Conservation (phyloP, 2,329 filamentous ascomycete genomes). For the Fusarium metavorans region DNA sequence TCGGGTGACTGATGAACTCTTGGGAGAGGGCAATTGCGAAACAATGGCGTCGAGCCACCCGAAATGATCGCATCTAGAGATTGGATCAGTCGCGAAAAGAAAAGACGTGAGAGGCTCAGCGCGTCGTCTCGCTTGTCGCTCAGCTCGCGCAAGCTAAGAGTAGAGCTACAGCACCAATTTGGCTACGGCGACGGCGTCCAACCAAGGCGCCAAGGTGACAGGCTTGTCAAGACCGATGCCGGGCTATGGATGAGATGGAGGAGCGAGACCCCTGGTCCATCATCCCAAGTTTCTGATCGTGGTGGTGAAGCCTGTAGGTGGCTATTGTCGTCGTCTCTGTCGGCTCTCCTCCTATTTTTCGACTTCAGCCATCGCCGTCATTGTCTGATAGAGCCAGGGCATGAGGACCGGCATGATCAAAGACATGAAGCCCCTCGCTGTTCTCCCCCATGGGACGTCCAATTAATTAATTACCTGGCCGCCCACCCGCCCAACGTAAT, state of each 20-base stretch:
- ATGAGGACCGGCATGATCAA: constrained; percentile 8
- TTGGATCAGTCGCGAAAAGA: background rate
- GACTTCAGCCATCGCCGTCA: constrained; percentile 12
- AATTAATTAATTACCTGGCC: constrained; percentile 36
- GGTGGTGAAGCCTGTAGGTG: constrained; percentile 15
- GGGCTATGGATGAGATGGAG: constrained; percentile 4
- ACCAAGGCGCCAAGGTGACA: constrained; percentile 35
- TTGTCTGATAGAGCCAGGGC: background rate
- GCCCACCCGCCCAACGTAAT: constrained; percentile 40
- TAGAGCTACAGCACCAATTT: constrained; percentile 1
- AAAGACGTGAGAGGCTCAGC: constrained; percentile 1
- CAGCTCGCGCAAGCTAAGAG: constrained; percentile 13
- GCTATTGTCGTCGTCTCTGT: constrained; percentile 7
- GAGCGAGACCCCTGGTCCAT: constrained; percentile 29
- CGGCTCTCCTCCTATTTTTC: background rate
- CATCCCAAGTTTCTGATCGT: constrained; percentile 24
- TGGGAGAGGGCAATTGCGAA: constrained; percentile 19
- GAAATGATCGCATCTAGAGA: constrained; percentile 1
- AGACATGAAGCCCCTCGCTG: constrained; percentile 9
- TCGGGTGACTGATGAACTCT: background rate
- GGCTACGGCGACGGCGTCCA: constrained; percentile 25
- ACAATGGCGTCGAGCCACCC: constrained; percentile 29
- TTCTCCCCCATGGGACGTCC: constrained; percentile 14
- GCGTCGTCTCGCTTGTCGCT: background rate
- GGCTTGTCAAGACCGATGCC: constrained; percentile 28